Evolutionary conservation across 73 alveolate species (phyloP), one percentile per base, ranked within the genome.

Genomic region (Effrenium voratum): DNA sequence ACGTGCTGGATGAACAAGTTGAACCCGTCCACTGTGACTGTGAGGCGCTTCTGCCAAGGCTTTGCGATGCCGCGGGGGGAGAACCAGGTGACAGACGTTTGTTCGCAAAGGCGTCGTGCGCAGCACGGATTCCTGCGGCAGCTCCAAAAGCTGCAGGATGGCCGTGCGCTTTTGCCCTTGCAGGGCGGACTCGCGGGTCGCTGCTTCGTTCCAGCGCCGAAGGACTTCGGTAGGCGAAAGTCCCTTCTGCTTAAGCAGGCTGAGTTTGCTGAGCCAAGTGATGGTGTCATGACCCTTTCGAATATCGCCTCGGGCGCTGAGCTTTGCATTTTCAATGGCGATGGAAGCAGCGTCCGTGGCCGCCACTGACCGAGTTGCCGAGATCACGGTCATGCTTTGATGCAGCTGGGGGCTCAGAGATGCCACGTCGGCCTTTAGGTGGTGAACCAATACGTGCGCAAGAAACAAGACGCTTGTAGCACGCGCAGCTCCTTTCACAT

Each of bases 401-500:
- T 60, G 34, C 49, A 86, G 66, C 46, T 8, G 22, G 12, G 94
- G 94, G 34, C 6, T 2, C 47, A 57, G 32, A 1, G 59, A 1
- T 1, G 44, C 63, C 44, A 86, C 32, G 28, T 86, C 94, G 38
- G 34, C 41, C 32, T 60, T 28, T 26, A 57, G 47, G 1, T 3
- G n/a, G 22, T 40, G 40, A 26, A 60, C 5, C 46, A 63, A 0
- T 45, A 63, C 94, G 36, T 81, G 92, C 77, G 94, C 94, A 3
- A 59, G 63, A 19, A 86, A 28, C 82, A 86, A 36, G 3, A 44
- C 32, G 5, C 30, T 59, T 19, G 68, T 40, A 30, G 94, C 81
- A 44, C 94, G 94, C 16, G 70, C 63, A 4, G 94, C 94, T 40
- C 94, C 94, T 16, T 86, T 86, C 46, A 86, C 66, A 28, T 43